Base-by-base conservation (phyloP, 441 rosid species). In the Adansonia madagascariensis region DNA sequence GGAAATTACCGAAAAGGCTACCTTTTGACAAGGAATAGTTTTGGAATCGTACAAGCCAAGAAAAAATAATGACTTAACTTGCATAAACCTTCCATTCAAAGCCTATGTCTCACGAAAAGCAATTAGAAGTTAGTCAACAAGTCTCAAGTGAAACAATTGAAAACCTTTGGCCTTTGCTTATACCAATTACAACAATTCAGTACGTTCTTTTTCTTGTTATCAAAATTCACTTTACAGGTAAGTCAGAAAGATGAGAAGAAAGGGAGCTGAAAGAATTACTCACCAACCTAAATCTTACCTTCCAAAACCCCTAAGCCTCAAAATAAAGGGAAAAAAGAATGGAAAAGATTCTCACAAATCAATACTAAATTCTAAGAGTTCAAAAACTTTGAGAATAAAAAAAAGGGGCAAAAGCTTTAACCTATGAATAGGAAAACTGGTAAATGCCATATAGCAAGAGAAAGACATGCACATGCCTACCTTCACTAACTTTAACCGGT, bases 151-250 rank as follows among this genome's bases (percentile, higher is more conserved):
- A 78, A 86, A 71, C 80, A 80, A 84, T 73, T 57, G 79, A 77
- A 57, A 82, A 79, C n/a, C 70, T 20, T 11, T 78, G 73, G 53
- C 41, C 75, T 83, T 80, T 80, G 73, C 43, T 86, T 83, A 81
- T 78, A 83, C 85, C 91, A 83, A 66, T 85, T 88, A 88, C 92
- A 90, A 87, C 90, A 89, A 71, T 82, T 82, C 75, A 71, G 81
- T 83, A 86, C 87, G 88, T 78, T 4, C 75, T 73, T 77, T 81
- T 81, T 79, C 90, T 78, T 71, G 82, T 87, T 83, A 82, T 86
- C 88, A 86, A 90, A 87, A 88, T 81, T 89, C 86, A 87, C 89
- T 89, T 90, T 89, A 90, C 94, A 90, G 82, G 83, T 78, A 82
- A 76, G 80, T 72, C 20, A 76, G 70, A 81, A 80, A 55, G 78